phyloP scores from a whole-genome alignment of 768 basidiomycete genomes.

The Mycena kentingensis region DNA sequence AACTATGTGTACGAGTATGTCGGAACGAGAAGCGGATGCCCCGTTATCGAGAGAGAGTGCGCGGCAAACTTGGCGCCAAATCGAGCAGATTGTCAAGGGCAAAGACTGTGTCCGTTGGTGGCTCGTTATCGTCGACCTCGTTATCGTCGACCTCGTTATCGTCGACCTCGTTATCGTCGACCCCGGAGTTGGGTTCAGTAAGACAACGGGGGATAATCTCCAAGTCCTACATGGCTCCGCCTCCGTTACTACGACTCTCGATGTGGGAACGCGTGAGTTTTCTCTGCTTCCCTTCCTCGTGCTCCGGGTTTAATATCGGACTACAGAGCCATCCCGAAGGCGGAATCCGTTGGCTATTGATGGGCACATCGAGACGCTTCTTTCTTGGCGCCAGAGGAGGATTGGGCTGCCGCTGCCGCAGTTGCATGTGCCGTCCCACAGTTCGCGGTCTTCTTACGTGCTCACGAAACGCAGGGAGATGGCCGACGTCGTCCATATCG shows the following conservation, averaged over 20 bases:
- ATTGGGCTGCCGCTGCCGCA: conserved; percentile 77
- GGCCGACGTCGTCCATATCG: conserved; percentile 70
- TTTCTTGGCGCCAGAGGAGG: conserved; percentile 77
- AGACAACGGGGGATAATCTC: conserved; percentile 74
- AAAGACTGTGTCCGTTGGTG: conserved; percentile 78
- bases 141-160: too few species aligned
- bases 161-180: too few species aligned
- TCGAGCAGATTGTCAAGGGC: conserved; percentile 64
- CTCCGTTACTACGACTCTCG: conserved; percentile 45
- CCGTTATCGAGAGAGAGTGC: conserved; percentile 69
- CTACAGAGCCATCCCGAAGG: conserved; percentile 15
- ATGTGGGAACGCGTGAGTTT: conserved; percentile 34
- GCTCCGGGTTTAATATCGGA: neutral
- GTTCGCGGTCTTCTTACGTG: conserved; percentile 69
- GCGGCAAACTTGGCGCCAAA: conserved; percentile 70
- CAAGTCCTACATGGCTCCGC: conserved; percentile 58
- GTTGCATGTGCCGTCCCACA: conserved; percentile 77
- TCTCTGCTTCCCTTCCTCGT: conserved; percentile 2
- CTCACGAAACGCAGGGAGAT: conserved; percentile 80
- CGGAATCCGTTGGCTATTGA: conserved; percentile 60
- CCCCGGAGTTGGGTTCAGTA: conserved; percentile 95
- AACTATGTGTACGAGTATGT: conserved; percentile 47
- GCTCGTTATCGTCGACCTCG: too few species aligned
- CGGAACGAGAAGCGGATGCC: conserved; percentile 33
- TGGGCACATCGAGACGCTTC: conserved; percentile 83